A percentile compares a stretch with the other conserved stretches of the same genome.
Conservation (phyloP, 495 filamentous ascomycete genomes). For the Zalerion maritima region DNA sequence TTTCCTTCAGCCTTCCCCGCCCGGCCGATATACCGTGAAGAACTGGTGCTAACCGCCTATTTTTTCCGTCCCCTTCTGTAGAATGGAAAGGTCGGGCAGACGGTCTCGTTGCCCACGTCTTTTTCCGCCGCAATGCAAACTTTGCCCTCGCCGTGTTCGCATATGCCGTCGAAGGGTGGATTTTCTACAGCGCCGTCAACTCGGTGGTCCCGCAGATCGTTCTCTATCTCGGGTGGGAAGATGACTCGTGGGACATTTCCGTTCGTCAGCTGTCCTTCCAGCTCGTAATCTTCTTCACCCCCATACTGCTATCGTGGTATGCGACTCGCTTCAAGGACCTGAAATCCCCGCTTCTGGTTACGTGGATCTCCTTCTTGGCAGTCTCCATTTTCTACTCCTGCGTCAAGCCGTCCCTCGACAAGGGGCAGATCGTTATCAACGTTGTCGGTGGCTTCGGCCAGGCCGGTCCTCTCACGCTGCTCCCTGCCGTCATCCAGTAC, state of each 20-base stretch:
- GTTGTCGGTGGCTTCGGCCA: constrained; percentile 37
- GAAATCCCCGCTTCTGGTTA: constrained; percentile 31
- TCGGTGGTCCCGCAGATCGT: constrained; percentile 37
- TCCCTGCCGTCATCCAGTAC: constrained; percentile 37
- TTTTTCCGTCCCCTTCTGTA: constrained; percentile 5
- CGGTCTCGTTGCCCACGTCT: constrained; percentile 38
- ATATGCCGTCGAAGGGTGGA: constrained; percentile 43
- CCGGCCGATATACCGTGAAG: no score
- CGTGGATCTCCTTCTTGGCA: constrained; percentile 32
- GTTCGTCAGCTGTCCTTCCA: constrained; percentile 34
- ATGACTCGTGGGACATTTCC: constrained; percentile 27
- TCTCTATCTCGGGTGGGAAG: constrained; percentile 39
- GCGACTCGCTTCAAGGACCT: constrained; percentile 36
- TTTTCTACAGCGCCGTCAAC: constrained; percentile 44
- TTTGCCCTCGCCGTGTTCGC: constrained; percentile 38
- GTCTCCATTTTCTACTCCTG: constrained; percentile 33
- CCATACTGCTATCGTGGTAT: constrained; percentile 31
- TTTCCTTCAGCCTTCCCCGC: no score
- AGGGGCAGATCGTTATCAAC: constrained; percentile 32
- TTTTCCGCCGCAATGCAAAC: constrained; percentile 36
- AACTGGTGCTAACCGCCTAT: not conserved
- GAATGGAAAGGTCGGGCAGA: constrained; percentile 40
- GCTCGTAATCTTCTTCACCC: constrained; percentile 18
- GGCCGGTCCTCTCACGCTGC: constrained; percentile 32
- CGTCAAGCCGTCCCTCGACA: constrained; percentile 30